A percentile compares a stretch with the other conserved stretches of the same genome.
These are phyloP conservation scores for Paramyrothecium roridum DNA, from an alignment of 2,329 filamentous ascomycete species.

Conservation along the genomic window DNA sequence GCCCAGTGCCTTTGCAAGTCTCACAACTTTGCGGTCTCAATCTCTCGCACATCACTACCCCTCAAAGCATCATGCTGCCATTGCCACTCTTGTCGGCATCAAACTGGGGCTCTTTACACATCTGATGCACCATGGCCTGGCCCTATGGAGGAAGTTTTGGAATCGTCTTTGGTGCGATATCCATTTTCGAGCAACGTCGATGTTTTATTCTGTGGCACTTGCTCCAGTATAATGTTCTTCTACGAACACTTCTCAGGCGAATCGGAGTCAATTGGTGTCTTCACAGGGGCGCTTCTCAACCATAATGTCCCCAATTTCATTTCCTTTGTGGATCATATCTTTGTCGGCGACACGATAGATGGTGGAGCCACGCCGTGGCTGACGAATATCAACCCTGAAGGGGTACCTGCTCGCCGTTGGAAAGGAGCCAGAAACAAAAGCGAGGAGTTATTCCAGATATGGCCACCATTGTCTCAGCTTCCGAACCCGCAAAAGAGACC, in stretches of 20 bases:
- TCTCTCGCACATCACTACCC: conserved; percentile 33
- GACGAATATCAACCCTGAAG: conserved; percentile 26
- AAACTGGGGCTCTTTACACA: conserved; percentile 38
- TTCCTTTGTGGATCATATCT: conserved; percentile 34
- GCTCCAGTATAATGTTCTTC: conserved; percentile 42
- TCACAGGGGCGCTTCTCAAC: conserved; percentile 35
- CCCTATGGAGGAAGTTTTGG: conserved; percentile 10
- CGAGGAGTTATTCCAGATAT: conserved; percentile 24
- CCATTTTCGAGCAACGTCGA: conserved; percentile 27
- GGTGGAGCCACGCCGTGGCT: conserved; percentile 49
- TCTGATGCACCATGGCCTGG: conserved; percentile 31
- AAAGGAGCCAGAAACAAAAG: conserved; percentile 11
- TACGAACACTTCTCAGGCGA: conserved; percentile 8
- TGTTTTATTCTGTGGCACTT: conserved; percentile 39
- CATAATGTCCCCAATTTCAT: conserved; percentile 22
- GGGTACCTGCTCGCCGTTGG: conserved; percentile 21
- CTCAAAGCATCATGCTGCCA: conserved; percentile 41
- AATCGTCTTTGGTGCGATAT: conserved; percentile 30
- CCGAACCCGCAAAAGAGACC: conserved; percentile 11
- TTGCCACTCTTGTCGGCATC: conserved; percentile 46
- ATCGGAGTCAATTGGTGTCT: conserved; percentile 19
- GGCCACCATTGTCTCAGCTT: conserved; percentile 17
- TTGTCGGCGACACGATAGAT: conserved; percentile 47
- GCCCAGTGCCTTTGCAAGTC: conserved; percentile 42
- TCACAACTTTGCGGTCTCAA: conserved; percentile 32